Evolutionary conservation across 1,284 basidiomycete species (phyloP), one percentile per base, ranked within the genome.

Genomic region (Vanrija sp.): DNA sequence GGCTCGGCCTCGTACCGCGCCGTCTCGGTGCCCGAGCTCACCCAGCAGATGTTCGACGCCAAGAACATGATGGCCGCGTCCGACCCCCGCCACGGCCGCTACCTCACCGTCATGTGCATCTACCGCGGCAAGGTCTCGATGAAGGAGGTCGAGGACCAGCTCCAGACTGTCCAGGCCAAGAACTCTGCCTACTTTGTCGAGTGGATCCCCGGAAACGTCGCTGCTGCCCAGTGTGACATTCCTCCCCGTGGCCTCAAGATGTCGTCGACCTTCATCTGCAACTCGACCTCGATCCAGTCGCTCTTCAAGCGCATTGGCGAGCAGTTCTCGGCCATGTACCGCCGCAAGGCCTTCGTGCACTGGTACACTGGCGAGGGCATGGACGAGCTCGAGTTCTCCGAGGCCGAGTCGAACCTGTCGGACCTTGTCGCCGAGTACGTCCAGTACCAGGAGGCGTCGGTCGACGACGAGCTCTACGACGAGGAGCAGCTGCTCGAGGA

Each of bases 361-460:
- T 97, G 93, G 89, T 95, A 96, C 80, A 96, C 91, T 43, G 90
- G 93, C 74, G 92, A 95, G 82, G 93, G 94, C 77, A 96, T 96
- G 94, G 93, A 96, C 78, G 94, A 97, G 84, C 92, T 97, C 87
- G 92, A 92, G 81, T 85, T 84, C 61, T 65, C 91, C 61, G 92
- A 96, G 78, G 91, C 91, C 54, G 91, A 96, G 53, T 91, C 88
- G 63, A 95, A 95, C 83, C 91, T 95, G 88, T 89, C 92, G 76
- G 90, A 93, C 80, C 80, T 94, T 54, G 87, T 92, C 60, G 89
- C 89, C 51, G 89, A 93, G 78, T 93, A 95, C 80, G 89, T 92
- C 77, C 92, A 96, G 79, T 96, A 96, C 83, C 91, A 95, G 80
- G 90, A 93, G 73, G 92, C 93, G 31, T 66, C 70, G 24, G 69